A percentile compares a stretch with the other conserved stretches of the same genome.
These are phyloP conservation scores for Elaeis oleifera DNA, from an alignment of 202 grass and related monocot genomes.

Conservation along the genomic window DNA sequence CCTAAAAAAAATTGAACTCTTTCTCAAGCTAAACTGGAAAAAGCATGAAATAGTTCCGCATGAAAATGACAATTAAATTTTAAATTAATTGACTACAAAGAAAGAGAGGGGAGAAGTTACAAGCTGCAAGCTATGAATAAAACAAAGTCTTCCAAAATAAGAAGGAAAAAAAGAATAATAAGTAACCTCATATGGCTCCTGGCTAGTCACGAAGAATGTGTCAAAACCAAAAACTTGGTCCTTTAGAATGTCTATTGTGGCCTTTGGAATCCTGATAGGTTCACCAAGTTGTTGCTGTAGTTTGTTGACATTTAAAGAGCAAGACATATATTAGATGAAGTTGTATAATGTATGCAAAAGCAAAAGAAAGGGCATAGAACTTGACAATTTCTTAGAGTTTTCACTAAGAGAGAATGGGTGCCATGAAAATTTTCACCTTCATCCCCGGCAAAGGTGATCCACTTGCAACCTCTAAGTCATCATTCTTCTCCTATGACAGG, in stretches of 20 bases:
- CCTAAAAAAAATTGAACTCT: too few species aligned
- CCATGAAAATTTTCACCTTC: conserved; percentile 43
- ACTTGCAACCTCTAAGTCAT: conserved; percentile 48
- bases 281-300: conserved; percentile 91
- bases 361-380: neutral
- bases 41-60: too few species aligned
- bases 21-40: too few species aligned
- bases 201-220: conserved; percentile 86
- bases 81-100: neutral
- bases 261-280: conserved; percentile 65
- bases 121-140: too few species aligned
- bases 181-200: conserved; percentile 85
- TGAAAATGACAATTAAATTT: too few species aligned
- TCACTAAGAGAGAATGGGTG: neutral
- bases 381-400: conserved; percentile 1
- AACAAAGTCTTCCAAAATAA: neutral
- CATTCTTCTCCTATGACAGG: conserved; percentile 49
- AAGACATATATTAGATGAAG: conserved; percentile 19
- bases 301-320: conserved; percentile 16
- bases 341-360: conserved; percentile 10
- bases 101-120: neutral
- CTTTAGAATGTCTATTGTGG: conserved; percentile 85
- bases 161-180: conserved; percentile 3
- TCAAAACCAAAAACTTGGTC: conserved; percentile 98
- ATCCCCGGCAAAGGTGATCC: conserved; percentile 96